These are phyloP conservation scores for Pseudogymnoascus sp. DNA, from an alignment of 2,329 filamentous ascomycete genomes.

Conservation along the genomic window DNA sequence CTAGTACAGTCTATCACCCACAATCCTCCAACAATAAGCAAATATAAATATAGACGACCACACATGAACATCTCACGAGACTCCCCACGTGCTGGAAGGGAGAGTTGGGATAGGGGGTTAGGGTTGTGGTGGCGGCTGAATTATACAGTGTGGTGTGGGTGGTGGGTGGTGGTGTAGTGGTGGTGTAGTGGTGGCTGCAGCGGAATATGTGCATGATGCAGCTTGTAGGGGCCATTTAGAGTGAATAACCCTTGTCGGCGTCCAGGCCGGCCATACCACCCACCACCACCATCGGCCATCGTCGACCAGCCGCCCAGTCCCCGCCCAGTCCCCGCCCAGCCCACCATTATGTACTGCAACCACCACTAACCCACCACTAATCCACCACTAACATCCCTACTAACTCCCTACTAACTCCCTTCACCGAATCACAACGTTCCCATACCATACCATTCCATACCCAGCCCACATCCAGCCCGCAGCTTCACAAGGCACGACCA, in stretches of 20 bases:
- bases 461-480: background rate
- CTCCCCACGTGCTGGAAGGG: background rate
- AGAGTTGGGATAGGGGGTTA: background rate
- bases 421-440: background rate
- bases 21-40: background rate
- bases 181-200: background rate
- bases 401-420: background rate
- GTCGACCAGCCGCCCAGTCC: background rate
- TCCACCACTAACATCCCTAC: background rate
- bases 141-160: background rate
- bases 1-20: background rate
- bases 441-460: background rate
- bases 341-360: background rate
- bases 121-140: background rate
- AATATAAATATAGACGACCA: background rate
- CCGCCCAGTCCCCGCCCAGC: background rate
- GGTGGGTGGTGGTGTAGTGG: background rate
- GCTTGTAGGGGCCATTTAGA: background rate
- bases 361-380: background rate
- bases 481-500: conserved; percentile 3
- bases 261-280: background rate
- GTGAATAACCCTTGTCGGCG: too few species aligned
- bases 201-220: background rate
- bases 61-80: background rate
- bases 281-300: background rate